Evolutionary conservation across 805 yeast species (phyloP), one percentile per base, ranked within the genome.

Genomic region (Saturnispora bothae): DNA sequence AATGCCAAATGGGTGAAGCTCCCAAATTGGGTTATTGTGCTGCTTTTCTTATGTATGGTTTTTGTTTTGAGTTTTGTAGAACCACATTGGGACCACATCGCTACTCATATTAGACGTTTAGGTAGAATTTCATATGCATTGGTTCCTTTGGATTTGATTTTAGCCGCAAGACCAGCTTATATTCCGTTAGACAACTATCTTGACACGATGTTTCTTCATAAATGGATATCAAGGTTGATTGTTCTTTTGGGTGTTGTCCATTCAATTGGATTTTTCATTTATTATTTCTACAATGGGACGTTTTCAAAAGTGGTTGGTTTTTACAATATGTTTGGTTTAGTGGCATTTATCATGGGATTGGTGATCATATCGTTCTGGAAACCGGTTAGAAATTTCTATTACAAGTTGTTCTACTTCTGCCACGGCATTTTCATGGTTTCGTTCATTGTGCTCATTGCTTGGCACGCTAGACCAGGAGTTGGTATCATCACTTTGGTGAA

Each of bases 401-500:
- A 82, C 53, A 57, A 57, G 15, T 43, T 59, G 1, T 82, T 83
- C 49, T 81, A 76, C 51, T 34, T 72, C 2, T 44, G 66, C 15
- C 94, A 82, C 53, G 69, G 74, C 38, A 26, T 71, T 4, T 61
- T 73, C 2, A 65, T 73, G 7, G 60, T 72, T 57, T 22, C 59
- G 1, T 63, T 69, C 39, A 55, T 77, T 4, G 46, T 64, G 1
- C 46, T 73, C 18, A 64, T 73, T 4, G 63, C 66, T 1, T 60
- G 69, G 36, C 94, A 82, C 56, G 83, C 92, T 1, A 67, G 89
- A 43, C 89, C 89, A 0, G 76, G 78, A 1, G 82, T 79, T 1
- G 48, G 60, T 1, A 45, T 63, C 15, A 57, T 57, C 28, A 51
- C 64, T 4, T 16, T 52, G 2, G 13, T 63, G 3, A 57, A 59